Base-by-base conservation (phyloP, 495 filamentous ascomycete genomes). In the Xylaria telfairii region DNA sequence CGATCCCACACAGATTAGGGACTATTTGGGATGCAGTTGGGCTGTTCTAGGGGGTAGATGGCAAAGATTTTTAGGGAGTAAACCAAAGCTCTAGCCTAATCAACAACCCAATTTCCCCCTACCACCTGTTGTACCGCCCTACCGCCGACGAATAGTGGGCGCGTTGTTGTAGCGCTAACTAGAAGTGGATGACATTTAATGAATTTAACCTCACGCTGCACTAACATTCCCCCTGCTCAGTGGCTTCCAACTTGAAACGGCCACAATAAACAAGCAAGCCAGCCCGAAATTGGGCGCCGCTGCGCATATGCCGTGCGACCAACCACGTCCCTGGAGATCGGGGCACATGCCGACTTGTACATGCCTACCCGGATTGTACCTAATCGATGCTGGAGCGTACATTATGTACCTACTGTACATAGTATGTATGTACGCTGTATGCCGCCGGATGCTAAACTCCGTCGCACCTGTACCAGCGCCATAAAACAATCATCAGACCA, bases 171-270 rank as follows among this genome's bases (percentile, higher is more conserved):
- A 9, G 28, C 2, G 54, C 53, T 59, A 60, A 60, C 30, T 54
- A 28, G 4, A 60, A n/a, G 0, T 12, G 41, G 17, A 17, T 4
- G 15, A 21, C 24, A 19, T 68, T 30, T 24, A 28, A 32, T 24
- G 51, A 67, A 46, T 56, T 59, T 51, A 51, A 34, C 26, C 46
- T 24, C n/a, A 37, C 30, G 10, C 28, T 24, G 44, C 44, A 4
- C 42, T 37, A 12, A 12, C n/a, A 44, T 24, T 26, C 41, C 41
- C 65, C 66, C 53, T 60, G 53, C 17, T n/a, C n/a, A 24, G 67
- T 51, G 44, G 56, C 56, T 61, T 49, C 56, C n/a, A 62, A 61
- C 32, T 61, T 69, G 67, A 69, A 69, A 69, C 67, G 56, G 32
- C 42, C 34, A 60, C 39, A 68, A 41, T 37, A 56, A 56, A 51